phyloP scores from a whole-genome alignment of 305 asterid species.

The Rubia peregrina region DNA sequence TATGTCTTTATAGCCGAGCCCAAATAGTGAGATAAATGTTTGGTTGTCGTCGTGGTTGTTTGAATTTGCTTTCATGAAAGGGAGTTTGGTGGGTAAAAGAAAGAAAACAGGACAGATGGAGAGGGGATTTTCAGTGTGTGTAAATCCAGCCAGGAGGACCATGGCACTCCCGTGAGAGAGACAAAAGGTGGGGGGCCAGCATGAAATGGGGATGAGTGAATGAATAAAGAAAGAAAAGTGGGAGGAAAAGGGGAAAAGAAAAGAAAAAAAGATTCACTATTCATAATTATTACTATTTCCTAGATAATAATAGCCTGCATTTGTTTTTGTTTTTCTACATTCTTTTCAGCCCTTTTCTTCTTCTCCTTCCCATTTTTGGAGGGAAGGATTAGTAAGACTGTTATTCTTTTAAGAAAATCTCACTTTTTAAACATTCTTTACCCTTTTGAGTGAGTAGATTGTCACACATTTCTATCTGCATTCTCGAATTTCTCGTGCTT shows the following conservation, averaged over 20 bases:
- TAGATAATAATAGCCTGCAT: slow-evolving; percentile 2
- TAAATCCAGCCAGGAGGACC: slow-evolving; percentile 50
- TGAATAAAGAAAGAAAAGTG: slow-evolving; percentile 21
- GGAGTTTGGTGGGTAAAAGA: slow-evolving; percentile 38
- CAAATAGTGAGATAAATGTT: neutral
- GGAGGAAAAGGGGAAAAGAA: slow-evolving; percentile 8
- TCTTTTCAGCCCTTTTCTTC: slow-evolving; percentile 4
- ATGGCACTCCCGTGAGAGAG: slow-evolving; percentile 70
- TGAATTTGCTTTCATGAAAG: slow-evolving; percentile 56
- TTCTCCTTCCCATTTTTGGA: slow-evolving; percentile 26
- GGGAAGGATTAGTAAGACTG: slow-evolving; percentile 21
- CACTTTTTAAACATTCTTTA: slow-evolving; percentile 7
- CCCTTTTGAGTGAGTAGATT: neutral
- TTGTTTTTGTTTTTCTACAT: slow-evolving; percentile 9
- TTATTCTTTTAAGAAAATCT: slow-evolving; percentile 17
- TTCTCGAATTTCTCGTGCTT: too few relatives aligned
- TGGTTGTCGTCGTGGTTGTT: neutral
- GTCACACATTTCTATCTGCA: neutral
- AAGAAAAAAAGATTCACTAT: slow-evolving; percentile 10
- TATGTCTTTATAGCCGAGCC: too few relatives aligned
- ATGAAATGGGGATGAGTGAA: slow-evolving; percentile 25
- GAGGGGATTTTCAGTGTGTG: slow-evolving; percentile 22
- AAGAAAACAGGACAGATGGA: slow-evolving; percentile 33
- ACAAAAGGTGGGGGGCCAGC: slow-evolving; percentile 45
- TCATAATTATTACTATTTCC: slow-evolving; percentile 4